phyloP scores from a whole-genome alignment of 495 filamentous ascomycete species.

The Hypoxylon subgilvum region DNA sequence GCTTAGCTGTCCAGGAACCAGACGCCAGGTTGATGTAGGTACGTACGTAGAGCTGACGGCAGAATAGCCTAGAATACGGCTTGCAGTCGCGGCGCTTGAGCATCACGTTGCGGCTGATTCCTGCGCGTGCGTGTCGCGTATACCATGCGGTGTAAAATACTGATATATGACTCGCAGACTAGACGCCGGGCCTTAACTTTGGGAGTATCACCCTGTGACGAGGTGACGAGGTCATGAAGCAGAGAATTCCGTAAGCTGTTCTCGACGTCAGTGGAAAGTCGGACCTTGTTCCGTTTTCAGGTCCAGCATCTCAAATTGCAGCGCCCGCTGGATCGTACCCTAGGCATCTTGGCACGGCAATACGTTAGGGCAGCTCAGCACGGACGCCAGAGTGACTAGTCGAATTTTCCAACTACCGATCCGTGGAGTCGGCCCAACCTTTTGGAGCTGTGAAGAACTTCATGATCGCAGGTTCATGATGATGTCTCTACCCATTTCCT shows the following conservation, averaged over 20 bases:
- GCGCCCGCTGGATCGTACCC: slow-evolving; percentile 33
- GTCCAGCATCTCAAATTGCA: slow-evolving; percentile 30
- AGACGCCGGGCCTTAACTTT: slow-evolving; percentile 14
- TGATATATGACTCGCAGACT: slow-evolving; percentile 5
- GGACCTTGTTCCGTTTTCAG: slow-evolving; percentile 33
- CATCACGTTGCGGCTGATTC: slow-evolving; percentile 13
- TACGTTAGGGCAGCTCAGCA: slow-evolving; percentile 13
- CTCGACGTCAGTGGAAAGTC: slow-evolving; percentile 32
- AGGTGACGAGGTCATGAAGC: not conserved
- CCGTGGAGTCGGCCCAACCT: slow-evolving; percentile 17
- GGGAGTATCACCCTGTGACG: too few species aligned
- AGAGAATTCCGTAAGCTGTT: slow-evolving; percentile 2
- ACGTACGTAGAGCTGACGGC: slow-evolving; percentile 8
- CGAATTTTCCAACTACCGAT: slow-evolving; percentile 30
- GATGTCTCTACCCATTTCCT: slow-evolving; percentile 6
- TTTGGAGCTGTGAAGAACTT: not conserved
- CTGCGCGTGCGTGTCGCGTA: not conserved
- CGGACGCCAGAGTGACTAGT: slow-evolving; percentile 8
- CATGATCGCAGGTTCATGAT: slow-evolving; percentile 11
- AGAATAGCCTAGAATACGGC: slow-evolving; percentile 16
- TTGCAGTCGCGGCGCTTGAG: slow-evolving; percentile 19
- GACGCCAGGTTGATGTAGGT: slow-evolving; percentile 8
- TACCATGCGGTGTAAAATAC: not conserved
- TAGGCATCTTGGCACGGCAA: slow-evolving; percentile 36
- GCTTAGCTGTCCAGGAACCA: slow-evolving; percentile 5